Conservation (phyloP, 2,329 filamentous ascomycete species). For the Fusarium staphyleae region DNA sequence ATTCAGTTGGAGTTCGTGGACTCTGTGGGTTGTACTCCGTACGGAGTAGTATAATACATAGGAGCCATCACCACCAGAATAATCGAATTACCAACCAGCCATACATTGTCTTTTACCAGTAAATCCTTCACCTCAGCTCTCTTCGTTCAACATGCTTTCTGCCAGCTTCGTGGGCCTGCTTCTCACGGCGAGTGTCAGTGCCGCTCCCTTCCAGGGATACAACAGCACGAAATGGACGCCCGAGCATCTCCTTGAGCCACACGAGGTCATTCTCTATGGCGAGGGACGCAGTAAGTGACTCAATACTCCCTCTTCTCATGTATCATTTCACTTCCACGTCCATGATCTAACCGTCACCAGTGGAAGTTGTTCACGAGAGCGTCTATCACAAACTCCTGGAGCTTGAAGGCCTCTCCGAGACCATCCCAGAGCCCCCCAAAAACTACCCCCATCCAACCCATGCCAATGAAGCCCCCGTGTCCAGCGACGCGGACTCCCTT, state of each 20-base stretch:
- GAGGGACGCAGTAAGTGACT: constrained; percentile 14
- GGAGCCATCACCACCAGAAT: background rate
- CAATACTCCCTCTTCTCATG: fast-evolving
- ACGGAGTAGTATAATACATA: constrained; percentile 1
- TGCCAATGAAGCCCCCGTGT: background rate
- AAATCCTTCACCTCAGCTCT: background rate
- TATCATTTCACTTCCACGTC: background rate
- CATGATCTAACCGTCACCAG: background rate
- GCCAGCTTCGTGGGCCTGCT: background rate
- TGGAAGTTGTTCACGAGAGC: constrained; percentile 22
- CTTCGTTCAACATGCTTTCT: background rate
- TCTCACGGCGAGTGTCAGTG: constrained; percentile 5
- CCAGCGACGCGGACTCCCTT: background rate
- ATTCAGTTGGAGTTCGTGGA: background rate
- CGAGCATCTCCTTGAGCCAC: constrained; percentile 19
- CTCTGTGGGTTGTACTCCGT: too few relatives aligned
- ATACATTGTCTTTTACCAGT: background rate
- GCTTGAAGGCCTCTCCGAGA: background rate
- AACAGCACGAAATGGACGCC: constrained; percentile 28
- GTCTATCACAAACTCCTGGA: constrained; percentile 17
- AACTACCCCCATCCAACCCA: background rate
- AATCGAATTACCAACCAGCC: background rate
- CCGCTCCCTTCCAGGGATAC: constrained; percentile 16
- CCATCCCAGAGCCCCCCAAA: constrained; percentile 10
- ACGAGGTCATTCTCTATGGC: constrained; percentile 30